phyloP scores from a whole-genome alignment of 1,284 basidiomycete species.

The Cutaneotrichosporon curvatum region DNA sequence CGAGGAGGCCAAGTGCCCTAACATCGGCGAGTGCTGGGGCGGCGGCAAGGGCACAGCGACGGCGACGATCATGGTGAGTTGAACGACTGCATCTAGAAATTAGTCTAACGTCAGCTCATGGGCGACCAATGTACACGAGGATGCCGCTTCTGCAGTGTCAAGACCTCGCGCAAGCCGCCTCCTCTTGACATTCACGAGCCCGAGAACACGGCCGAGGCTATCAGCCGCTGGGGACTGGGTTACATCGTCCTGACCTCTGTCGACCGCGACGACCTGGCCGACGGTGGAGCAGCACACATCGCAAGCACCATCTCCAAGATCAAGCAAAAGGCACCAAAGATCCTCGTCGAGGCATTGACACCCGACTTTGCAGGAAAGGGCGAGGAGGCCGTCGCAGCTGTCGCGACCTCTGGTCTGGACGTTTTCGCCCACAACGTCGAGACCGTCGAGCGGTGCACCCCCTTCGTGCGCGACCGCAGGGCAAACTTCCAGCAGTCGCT shows the following conservation, averaged over 20 bases:
- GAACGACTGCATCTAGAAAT: too few species aligned
- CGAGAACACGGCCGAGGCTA: constrained; percentile 96
- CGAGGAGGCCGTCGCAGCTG: constrained; percentile 61
- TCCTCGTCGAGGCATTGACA: constrained; percentile 92
- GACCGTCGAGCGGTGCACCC: constrained; percentile 87
- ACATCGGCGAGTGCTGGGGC: constrained; percentile 99
- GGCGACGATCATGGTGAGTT: constrained; percentile 86
- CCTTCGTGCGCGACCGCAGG: constrained; percentile 87
- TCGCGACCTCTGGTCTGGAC: constrained; percentile 87
- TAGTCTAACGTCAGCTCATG: constrained; percentile 63
- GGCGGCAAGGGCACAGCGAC: constrained; percentile 83
- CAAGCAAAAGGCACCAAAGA: constrained; percentile 92
- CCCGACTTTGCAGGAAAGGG: constrained; percentile 84
- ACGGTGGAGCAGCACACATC: constrained; percentile 90
- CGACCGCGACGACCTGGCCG: constrained; percentile 88
- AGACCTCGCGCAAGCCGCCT: constrained; percentile 80
- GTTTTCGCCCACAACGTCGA: constrained; percentile 99
- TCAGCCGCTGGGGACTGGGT: constrained; percentile 94
- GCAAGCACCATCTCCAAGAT: constrained; percentile 91
- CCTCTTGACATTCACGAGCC: constrained; percentile 95
- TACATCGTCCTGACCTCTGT: constrained; percentile 98
- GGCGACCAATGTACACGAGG: constrained; percentile 99
- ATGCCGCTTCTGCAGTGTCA: constrained; percentile 95
- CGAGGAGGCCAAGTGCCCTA: constrained; percentile 97
- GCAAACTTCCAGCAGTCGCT: constrained; percentile 89